phyloP scores from a whole-genome alignment of 257 asterid species.

The Salvia splendens region DNA sequence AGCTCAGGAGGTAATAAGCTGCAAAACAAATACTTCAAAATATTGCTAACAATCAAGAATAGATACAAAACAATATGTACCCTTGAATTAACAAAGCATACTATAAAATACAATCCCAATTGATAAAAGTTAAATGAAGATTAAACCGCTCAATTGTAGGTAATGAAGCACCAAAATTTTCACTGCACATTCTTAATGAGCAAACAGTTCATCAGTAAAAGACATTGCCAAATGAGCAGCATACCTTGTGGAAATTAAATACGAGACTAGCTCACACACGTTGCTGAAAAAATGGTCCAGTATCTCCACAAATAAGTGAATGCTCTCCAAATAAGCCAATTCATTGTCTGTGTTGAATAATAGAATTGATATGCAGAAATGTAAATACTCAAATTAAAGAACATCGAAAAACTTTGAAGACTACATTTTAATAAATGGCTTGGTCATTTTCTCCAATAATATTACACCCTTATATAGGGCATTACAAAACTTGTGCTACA shows the following conservation, averaged over 20 bases:
- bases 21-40: slow-evolving; percentile 13
- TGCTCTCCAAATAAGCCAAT: slow-evolving; percentile 73
- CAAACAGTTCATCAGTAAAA: slow-evolving; percentile 6
- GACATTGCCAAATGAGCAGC: slow-evolving; percentile 19
- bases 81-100: neutral
- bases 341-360: too few relatives aligned
- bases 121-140: slow-evolving; percentile 10
- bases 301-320: slow-evolving; percentile 98
- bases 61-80: neutral
- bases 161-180: neutral
- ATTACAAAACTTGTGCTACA: too few relatives aligned
- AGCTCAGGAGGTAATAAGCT: slow-evolving; percentile 10
- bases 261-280: slow-evolving; percentile 93
- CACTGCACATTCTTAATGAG: neutral
- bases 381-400: too few relatives aligned
- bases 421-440: too few relatives aligned
- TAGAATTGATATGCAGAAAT: too few relatives aligned
- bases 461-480: too few relatives aligned
- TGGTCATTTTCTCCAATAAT: too few relatives aligned
- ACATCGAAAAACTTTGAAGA: too few relatives aligned
- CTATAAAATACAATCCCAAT: neutral
- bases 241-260: slow-evolving; percentile 96
- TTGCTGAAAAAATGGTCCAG: slow-evolving; percentile 97
- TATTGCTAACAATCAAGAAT: neutral
- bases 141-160: neutral